Percentiles rank a stretch among this genome's conserved stretches.
Conservation (phyloP, 2,329 filamentous ascomycete genomes). For the Ophiosphaerella narmari region DNA sequence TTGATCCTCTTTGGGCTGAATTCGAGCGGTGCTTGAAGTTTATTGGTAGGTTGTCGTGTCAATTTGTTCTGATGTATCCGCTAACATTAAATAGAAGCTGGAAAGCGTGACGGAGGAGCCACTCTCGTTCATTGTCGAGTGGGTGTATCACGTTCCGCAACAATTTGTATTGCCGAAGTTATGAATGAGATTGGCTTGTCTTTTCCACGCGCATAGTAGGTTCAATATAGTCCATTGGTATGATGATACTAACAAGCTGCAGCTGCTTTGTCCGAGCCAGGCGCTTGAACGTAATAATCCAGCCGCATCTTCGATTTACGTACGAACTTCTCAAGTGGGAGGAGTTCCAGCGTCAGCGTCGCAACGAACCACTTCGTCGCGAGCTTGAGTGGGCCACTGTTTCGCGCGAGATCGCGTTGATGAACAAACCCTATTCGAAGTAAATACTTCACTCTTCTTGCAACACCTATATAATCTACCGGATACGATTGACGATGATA, state of each 20-base stretch:
- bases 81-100: constrained; percentile 66
- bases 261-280: constrained; percentile 90
- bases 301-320: constrained; percentile 91
- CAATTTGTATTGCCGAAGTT: constrained; percentile 98
- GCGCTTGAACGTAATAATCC: constrained; percentile 95
- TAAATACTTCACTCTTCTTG: constrained; percentile 43
- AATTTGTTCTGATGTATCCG: background rate
- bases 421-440: constrained; percentile 92
- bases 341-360: constrained; percentile 68
- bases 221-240: constrained; percentile 13
- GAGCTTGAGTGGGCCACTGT: constrained; percentile 93
- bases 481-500: constrained; percentile 27
- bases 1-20: constrained; percentile 85
- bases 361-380: constrained; percentile 62
- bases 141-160: constrained; percentile 91
- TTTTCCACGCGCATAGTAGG: constrained; percentile 84
- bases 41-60: constrained; percentile 69
- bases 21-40: constrained; percentile 87
- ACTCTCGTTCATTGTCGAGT: constrained; percentile 96
- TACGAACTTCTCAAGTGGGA: constrained; percentile 97
- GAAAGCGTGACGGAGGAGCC: constrained; percentile 75
- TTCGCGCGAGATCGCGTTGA: constrained; percentile 85
- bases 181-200: constrained; percentile 82
- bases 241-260: constrained; percentile 10
- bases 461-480: constrained; percentile 8